phyloP scores from a whole-genome alignment of 768 basidiomycete species.

The Chlorophyllum brunneum region DNA sequence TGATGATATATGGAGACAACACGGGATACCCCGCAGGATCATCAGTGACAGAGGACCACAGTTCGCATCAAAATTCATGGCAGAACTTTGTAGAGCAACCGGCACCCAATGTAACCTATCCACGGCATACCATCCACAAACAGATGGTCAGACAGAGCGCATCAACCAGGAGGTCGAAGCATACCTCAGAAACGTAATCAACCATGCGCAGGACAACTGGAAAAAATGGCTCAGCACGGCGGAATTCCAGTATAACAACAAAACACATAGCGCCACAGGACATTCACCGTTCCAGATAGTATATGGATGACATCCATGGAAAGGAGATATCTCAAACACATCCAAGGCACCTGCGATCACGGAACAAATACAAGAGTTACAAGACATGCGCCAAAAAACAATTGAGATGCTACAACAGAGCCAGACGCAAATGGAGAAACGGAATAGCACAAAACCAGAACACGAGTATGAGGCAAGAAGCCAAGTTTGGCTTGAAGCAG shows the following conservation, averaged over 20 bases:
- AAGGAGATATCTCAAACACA: no score
- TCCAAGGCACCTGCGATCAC: no score
- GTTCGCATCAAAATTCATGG: slow-evolving; percentile 11
- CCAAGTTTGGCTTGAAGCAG: no score
- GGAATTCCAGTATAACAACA: neutral
- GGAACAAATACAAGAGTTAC: no score
- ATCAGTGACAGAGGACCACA: slow-evolving; percentile 16
- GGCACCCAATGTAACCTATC: slow-evolving; percentile 11
- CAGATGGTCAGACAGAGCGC: no score
- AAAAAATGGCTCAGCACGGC: neutral
- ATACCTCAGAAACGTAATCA: slow-evolving; percentile 17
- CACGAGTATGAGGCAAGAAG: no score
- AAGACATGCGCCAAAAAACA: no score
- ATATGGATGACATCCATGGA: neutral
- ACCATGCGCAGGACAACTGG: slow-evolving; percentile 7
- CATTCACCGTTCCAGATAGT: neutral
- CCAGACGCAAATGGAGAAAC: no score
- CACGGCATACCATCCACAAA: slow-evolving; percentile 34
- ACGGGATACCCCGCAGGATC: slow-evolving; percentile 12
- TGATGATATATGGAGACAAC: no score
- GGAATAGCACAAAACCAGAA: no score
- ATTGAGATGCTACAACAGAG: no score
- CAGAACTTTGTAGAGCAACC: neutral
- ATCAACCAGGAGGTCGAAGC: slow-evolving; percentile 20
- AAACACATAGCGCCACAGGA: neutral